Conservation (phyloP, 352 stramenopile genomes). For the Phytophthora idaei region DNA sequence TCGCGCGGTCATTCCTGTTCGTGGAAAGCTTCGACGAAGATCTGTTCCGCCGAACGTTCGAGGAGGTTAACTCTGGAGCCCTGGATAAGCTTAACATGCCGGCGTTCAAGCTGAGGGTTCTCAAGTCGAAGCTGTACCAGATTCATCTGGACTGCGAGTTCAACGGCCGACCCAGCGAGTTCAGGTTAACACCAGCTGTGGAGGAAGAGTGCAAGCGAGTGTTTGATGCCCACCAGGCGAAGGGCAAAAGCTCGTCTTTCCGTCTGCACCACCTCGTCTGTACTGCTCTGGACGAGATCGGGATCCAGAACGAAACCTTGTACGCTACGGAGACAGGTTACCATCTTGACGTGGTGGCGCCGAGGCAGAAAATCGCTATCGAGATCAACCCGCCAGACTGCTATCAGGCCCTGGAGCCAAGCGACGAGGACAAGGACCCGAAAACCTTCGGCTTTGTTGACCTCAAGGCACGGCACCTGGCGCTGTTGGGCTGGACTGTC, state of each 20-base stretch:
- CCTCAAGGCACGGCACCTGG: conserved; percentile 68
- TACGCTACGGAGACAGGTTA: conserved; percentile 51
- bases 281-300: conserved; percentile 62
- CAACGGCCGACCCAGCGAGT: conserved; percentile 34
- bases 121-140: conserved; percentile 66
- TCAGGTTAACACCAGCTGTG: conserved; percentile 36
- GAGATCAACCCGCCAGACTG: conserved; percentile 64
- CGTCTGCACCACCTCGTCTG: conserved; percentile 60
- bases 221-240: conserved; percentile 57
- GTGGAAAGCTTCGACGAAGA: conserved; percentile 62
- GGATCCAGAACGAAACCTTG: conserved; percentile 41
- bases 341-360: conserved; percentile 55
- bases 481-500: conserved; percentile 69
- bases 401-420: conserved; percentile 50
- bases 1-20: conserved; percentile 57
- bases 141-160: conserved; percentile 67
- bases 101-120: conserved; percentile 39
- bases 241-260: conserved; percentile 64
- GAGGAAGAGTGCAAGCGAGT: conserved; percentile 45
- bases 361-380: conserved; percentile 62
- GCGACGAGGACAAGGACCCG: conserved; percentile 41
- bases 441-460: conserved; percentile 62
- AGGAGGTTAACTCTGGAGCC: conserved; percentile 43
- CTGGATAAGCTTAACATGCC: conserved; percentile 45
- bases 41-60: conserved; percentile 51